Conservation (phyloP, 805 yeast species). For the Komagataella mondaviorum region DNA sequence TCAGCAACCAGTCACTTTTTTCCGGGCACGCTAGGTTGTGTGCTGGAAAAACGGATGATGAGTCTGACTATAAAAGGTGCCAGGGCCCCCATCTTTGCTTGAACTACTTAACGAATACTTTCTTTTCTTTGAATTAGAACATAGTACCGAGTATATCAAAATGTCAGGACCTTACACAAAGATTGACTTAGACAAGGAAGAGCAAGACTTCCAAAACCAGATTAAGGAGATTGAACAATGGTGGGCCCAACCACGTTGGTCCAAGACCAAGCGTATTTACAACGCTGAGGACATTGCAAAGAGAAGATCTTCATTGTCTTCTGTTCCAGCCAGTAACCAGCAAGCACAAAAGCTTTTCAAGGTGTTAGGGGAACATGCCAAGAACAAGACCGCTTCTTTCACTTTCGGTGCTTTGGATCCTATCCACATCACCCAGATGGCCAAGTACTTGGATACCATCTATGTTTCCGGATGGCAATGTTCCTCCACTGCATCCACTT, state of each 20-base stretch:
- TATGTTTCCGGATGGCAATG: constrained; percentile 99
- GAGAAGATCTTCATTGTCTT: constrained; percentile 72
- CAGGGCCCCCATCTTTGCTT: background rate
- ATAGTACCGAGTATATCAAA: background rate
- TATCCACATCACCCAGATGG: constrained; percentile 93
- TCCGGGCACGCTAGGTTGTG: background rate
- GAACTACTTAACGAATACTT: background rate
- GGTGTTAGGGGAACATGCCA: constrained; percentile 59
- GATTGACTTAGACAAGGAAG: constrained; percentile 50
- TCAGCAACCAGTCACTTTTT: background rate
- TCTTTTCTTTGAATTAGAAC: background rate
- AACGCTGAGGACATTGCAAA: constrained; percentile 78
- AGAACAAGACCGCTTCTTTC: constrained; percentile 61
- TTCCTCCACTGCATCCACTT: constrained; percentile 93
- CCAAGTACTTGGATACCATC: constrained; percentile 82
- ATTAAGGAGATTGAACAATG: constrained; percentile 66
- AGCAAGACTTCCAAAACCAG: constrained; percentile 49
- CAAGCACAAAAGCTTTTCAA: constrained; percentile 76
- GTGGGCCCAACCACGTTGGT: constrained; percentile 95
- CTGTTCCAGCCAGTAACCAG: constrained; percentile 59
- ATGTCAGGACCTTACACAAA: constrained; percentile 25
- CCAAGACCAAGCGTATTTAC: constrained; percentile 75
- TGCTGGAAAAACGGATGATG: background rate
- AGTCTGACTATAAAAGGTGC: background rate
- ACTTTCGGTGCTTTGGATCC: constrained; percentile 97